Percentiles rank a stretch among this genome's conserved stretches.
phyloP scores from a whole-genome alignment of 2,329 filamentous ascomycete species.

The Hypoxylon sp. region DNA sequence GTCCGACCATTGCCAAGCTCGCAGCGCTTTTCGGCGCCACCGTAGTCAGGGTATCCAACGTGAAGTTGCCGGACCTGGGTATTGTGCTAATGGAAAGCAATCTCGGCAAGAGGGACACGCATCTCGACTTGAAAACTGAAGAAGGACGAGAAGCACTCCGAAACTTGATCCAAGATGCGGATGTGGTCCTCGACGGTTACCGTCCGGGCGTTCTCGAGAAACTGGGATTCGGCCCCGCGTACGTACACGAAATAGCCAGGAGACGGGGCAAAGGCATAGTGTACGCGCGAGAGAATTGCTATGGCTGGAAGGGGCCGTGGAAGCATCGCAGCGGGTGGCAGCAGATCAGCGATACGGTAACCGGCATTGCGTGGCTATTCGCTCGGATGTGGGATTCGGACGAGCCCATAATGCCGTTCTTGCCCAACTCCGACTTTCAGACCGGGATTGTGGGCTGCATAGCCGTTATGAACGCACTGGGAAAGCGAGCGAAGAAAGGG shows the following conservation, averaged over 20 bases:
- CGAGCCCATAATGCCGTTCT: slow-evolving; percentile 51
- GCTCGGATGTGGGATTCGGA: slow-evolving; percentile 50
- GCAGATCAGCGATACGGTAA: slow-evolving; percentile 51
- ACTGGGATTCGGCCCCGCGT: slow-evolving; percentile 51
- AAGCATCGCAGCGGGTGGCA: slow-evolving; percentile 54
- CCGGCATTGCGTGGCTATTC: slow-evolving; percentile 50
- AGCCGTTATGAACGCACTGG: slow-evolving; percentile 49
- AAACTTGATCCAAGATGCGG: slow-evolving; percentile 50
- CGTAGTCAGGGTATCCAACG: slow-evolving; percentile 53
- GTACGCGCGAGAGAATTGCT: slow-evolving; percentile 55
- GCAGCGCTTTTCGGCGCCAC: slow-evolving; percentile 54
- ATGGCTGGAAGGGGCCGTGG: slow-evolving; percentile 54
- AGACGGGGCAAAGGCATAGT: slow-evolving; percentile 50
- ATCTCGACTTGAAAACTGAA: slow-evolving; percentile 52
- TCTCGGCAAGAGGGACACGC: slow-evolving; percentile 53
- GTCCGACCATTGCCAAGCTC: slow-evolving; percentile 52
- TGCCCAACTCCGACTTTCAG: slow-evolving; percentile 52
- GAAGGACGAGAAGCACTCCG: slow-evolving; percentile 44
- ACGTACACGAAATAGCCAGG: slow-evolving; percentile 46
- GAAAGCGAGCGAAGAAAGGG: slow-evolving; percentile 44
- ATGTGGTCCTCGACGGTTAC: slow-evolving; percentile 55
- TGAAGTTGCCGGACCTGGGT: slow-evolving; percentile 51
- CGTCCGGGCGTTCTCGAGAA: slow-evolving; percentile 52
- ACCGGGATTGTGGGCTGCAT: slow-evolving; percentile 51
- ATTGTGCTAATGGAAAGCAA: slow-evolving; percentile 54